Conservation (phyloP, 441 rosid genomes). For the Lepidium campestre region DNA sequence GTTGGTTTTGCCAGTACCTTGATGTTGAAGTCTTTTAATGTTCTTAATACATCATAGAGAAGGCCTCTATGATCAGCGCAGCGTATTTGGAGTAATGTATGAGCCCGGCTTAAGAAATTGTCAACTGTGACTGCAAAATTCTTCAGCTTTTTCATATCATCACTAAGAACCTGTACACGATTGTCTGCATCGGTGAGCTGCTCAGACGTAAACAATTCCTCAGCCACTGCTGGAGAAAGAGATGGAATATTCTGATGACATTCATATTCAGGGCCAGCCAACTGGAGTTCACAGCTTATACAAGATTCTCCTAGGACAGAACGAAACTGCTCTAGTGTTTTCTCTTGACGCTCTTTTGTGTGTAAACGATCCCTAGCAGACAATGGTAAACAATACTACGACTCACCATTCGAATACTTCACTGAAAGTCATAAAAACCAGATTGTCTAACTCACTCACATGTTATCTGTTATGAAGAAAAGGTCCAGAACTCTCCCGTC, state of each 20-base stretch:
- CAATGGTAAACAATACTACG: background rate
- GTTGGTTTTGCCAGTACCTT: slow-evolving; percentile 36
- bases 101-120: slow-evolving; percentile 71
- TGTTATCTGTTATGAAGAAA: slow-evolving; percentile 75
- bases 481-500: slow-evolving; percentile 80
- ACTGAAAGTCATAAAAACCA: background rate
- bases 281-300: slow-evolving; percentile 67
- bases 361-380: slow-evolving; percentile 65
- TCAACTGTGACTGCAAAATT: slow-evolving; percentile 42
- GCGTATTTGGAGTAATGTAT: slow-evolving; percentile 64
- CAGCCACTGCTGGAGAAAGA: slow-evolving; percentile 52
- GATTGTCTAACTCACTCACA: slow-evolving; percentile 38
- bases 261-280: slow-evolving; percentile 63
- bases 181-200: slow-evolving; percentile 45
- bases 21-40: slow-evolving; percentile 73
- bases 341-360: slow-evolving; percentile 50
- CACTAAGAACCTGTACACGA: slow-evolving; percentile 52
- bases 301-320: slow-evolving; percentile 66
- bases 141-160: slow-evolving; percentile 58
- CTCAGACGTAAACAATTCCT: slow-evolving; percentile 52
- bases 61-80: slow-evolving; percentile 79
- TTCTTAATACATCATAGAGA: slow-evolving; percentile 68
- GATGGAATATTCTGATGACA: slow-evolving; percentile 46
- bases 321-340: slow-evolving; percentile 50
- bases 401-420: background rate